Evolutionary conservation across 345 rosid species (phyloP).

Genomic region (Clausena lansium): DNA sequence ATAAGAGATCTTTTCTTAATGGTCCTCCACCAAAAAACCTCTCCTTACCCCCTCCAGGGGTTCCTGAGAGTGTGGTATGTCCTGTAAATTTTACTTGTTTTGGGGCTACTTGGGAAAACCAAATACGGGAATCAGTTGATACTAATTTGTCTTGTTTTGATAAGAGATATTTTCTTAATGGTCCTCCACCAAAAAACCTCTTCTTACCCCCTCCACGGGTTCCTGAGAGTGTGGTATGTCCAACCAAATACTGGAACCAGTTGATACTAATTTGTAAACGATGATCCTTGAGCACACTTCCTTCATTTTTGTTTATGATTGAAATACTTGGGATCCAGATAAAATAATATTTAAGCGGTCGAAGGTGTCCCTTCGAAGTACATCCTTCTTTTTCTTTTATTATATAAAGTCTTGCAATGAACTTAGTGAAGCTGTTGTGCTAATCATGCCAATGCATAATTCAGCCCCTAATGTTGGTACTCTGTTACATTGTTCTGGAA

Average conservation of each 20-base stretch:
- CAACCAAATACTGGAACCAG: too few species aligned
- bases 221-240: too few species aligned
- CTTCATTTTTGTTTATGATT: neutral
- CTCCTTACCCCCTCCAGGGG: conserved; percentile 75
- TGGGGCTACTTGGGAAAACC: neutral
- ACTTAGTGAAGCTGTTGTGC: neutral
- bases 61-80: conserved; percentile 79
- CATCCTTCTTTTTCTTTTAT: neutral
- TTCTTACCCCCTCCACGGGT: too few species aligned
- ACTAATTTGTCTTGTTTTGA: neutral
- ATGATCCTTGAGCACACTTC: neutral
- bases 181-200: too few species aligned
- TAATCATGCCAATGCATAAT: neutral
- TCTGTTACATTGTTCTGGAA: neutral
- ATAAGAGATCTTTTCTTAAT: conserved; percentile 65
- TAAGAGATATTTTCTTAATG: too few species aligned
- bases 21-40: conserved; percentile 75
- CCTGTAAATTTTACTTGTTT: neutral
- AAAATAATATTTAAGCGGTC: neutral
- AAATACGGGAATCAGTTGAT: neutral
- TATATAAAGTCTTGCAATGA: neutral
- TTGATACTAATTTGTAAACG: neutral
- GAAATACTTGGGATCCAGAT: neutral
- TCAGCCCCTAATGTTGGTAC: neutral
- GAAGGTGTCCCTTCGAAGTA: neutral